Percentiles rank a stretch among this genome's conserved stretches.
Evolutionary conservation across 345 rosid species (phyloP).

Genomic region (Erodium maritimum): DNA sequence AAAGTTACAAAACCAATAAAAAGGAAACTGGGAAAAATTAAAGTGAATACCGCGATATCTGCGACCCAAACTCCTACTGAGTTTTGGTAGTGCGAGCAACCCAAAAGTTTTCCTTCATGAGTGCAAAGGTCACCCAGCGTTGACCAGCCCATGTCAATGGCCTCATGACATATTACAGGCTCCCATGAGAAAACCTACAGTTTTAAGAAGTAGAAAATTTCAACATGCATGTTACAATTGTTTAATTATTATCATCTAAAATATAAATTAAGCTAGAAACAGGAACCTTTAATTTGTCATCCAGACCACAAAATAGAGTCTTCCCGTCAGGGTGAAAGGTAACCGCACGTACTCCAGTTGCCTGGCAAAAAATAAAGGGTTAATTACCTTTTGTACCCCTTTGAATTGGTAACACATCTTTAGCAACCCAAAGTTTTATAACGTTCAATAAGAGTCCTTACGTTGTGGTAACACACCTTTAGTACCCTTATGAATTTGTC

Average conservation of each 20-base stretch:
- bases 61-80: slow-evolving; percentile 90
- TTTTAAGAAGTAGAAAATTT: slow-evolving; percentile 11
- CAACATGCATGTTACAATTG: background rate
- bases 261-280: background rate
- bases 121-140: slow-evolving; percentile 81
- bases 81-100: slow-evolving; percentile 70
- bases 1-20: background rate
- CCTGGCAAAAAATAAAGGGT: no score
- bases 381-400: no score
- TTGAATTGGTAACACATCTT: no score
- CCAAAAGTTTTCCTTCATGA: slow-evolving; percentile 75
- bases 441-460: no score
- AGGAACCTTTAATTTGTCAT: slow-evolving; percentile 68
- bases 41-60: slow-evolving; percentile 50
- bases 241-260: background rate
- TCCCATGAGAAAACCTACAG: slow-evolving; percentile 97
- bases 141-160: slow-evolving; percentile 89
- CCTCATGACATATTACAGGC: slow-evolving; percentile 79
- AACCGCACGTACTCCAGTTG: slow-evolving; percentile 56
- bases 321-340: slow-evolving; percentile 85
- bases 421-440: no score
- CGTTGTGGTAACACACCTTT: no score
- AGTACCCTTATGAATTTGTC: no score
- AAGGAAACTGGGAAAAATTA: background rate
- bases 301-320: slow-evolving; percentile 81